phyloP scores from a whole-genome alignment of 164 flowering plant genomes.

The Annona cherimola region DNA sequence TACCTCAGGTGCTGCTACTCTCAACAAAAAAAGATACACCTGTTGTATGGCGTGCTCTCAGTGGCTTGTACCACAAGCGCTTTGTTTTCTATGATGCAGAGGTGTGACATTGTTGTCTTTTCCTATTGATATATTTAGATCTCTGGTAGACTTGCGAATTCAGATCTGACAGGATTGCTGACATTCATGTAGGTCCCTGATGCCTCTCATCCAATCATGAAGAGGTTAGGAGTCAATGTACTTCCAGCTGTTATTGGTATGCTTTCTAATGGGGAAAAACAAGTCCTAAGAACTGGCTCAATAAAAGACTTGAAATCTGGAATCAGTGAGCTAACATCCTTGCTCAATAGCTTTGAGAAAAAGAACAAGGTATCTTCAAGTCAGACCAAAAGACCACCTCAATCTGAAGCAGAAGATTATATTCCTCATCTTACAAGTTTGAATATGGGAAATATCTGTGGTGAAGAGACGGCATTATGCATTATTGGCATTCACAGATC shows the following conservation, averaged over 20 bases:
- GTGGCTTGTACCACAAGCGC: constrained; percentile 71
- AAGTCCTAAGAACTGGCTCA: constrained; percentile 56
- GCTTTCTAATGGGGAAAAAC: constrained; percentile 80
- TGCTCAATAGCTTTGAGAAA: constrained; percentile 68
- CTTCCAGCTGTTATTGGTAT: constrained; percentile 89
- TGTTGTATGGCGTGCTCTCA: constrained; percentile 85
- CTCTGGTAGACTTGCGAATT: not conserved
- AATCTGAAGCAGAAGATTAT: constrained; percentile 30
- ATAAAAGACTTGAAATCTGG: constrained; percentile 79
- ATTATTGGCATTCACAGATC: constrained; percentile 81
- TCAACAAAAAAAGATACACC: constrained; percentile 91
- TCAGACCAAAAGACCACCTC: constrained; percentile 26
- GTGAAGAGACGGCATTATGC: constrained; percentile 67
- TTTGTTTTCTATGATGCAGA: constrained; percentile 61
- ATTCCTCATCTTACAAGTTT: constrained; percentile 46
- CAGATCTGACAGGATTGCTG: not conserved
- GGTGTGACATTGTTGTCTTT: constrained; percentile 33
- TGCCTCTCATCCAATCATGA: constrained; percentile 52
- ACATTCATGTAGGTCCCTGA: constrained; percentile 49
- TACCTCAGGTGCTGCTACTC: constrained; percentile 70
- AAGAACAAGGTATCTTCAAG: constrained; percentile 48
- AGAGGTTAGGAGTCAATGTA: constrained; percentile 56
- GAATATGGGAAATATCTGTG: constrained; percentile 61
- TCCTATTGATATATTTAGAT: not conserved
- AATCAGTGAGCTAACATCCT: constrained; percentile 46